Percentiles rank a stretch among this genome's conserved stretches.
phyloP scores from a whole-genome alignment of 106 monocot genomes.

The Dendrobium huoshanense region DNA sequence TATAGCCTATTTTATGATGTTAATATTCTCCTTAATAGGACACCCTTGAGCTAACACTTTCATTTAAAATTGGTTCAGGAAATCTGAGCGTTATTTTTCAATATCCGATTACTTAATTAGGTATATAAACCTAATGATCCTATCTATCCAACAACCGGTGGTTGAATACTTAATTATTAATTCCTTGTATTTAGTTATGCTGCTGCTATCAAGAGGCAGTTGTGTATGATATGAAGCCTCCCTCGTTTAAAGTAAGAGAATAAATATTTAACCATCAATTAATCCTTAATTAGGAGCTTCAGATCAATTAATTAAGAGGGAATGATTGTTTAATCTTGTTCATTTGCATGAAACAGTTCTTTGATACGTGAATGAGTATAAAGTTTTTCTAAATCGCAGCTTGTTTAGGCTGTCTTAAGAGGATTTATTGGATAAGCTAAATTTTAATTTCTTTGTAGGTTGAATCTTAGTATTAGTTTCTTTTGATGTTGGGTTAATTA shows the following conservation, averaged over 20 bases:
- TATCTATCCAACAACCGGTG: conserved; percentile 2
- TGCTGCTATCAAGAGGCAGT: neutral
- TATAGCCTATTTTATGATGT: no score
- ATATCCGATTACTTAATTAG: neutral
- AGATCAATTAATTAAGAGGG: neutral
- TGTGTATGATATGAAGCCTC: no score
- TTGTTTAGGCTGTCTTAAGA: no score
- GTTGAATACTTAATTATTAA: conserved; percentile 1
- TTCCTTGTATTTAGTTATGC: neutral
- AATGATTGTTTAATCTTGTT: neutral
- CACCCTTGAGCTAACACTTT: neutral
- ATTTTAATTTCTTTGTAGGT: no score
- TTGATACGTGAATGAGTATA: neutral
- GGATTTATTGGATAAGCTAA: no score
- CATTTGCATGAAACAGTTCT: neutral
- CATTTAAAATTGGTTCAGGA: neutral
- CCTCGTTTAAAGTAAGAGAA: neutral
- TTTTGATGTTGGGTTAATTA: no score
- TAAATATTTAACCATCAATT: neutral
- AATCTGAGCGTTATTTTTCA: neutral
- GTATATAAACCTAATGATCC: neutral
- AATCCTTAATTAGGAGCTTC: neutral
- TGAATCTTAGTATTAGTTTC: no score
- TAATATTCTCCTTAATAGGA: no score
- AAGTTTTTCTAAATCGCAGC: neutral